A percentile compares a stretch with the other conserved stretches of the same genome.
Conservation (phyloP, 2,329 filamentous ascomycete species). For the Cadophora sp. region DNA sequence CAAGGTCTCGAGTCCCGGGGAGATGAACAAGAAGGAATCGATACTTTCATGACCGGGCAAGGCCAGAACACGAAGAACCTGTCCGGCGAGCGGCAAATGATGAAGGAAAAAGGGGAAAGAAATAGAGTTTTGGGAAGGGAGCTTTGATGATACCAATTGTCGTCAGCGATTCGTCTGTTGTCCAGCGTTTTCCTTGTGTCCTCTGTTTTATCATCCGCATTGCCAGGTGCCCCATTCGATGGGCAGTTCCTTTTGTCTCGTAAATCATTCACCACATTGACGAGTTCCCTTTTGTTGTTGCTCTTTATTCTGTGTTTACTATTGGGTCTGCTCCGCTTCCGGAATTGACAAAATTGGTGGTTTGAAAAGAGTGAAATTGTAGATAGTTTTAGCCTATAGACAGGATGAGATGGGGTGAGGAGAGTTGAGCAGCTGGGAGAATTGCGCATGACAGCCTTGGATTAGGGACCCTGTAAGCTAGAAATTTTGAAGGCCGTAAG, state of each 20-base stretch:
- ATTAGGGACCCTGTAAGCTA: slow-evolving; percentile 23
- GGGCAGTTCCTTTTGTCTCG: slow-evolving; percentile 28
- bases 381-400: slow-evolving; percentile 21
- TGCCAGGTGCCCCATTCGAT: slow-evolving; percentile 16
- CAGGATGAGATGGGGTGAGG: not conserved
- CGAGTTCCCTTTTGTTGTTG: slow-evolving; percentile 27
- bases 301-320: slow-evolving; percentile 16
- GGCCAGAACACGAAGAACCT: not conserved
- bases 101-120: slow-evolving; percentile 1
- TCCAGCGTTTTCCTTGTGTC: slow-evolving; percentile 22
- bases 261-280: slow-evolving; percentile 22
- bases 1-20: slow-evolving; percentile 24
- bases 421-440: slow-evolving; percentile 9
- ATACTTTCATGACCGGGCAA: not conserved
- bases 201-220: slow-evolving; percentile 24
- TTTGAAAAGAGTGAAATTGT: slow-evolving; percentile 26
- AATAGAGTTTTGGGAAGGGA: slow-evolving; percentile 14
- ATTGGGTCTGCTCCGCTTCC: slow-evolving; percentile 14
- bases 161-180: slow-evolving; percentile 28
- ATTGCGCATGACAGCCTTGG: slow-evolving; percentile 14
- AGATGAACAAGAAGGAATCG: slow-evolving; percentile 27
- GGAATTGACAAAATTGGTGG: slow-evolving; percentile 14
- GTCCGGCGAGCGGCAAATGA: not conserved
- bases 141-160: slow-evolving; percentile 37
- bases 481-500: slow-evolving; percentile 15